Evolutionary conservation across 371 early-diverging fungal species (phyloP), one percentile per base, ranked within the genome.

Genomic region (Rhizopus stolonifer): DNA sequence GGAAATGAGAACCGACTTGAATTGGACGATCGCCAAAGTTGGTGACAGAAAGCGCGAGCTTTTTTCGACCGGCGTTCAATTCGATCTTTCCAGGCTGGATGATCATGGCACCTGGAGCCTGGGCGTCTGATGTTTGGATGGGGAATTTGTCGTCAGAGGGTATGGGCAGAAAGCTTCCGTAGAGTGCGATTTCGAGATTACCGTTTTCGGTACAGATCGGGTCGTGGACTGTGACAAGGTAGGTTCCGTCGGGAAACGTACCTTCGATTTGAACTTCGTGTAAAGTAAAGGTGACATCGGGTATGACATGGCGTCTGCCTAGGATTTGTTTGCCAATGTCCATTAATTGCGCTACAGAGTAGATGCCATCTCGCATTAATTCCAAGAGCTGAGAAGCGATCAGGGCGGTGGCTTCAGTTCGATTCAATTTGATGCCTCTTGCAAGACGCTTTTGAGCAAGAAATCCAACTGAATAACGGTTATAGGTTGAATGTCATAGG

Each of bases 1-100:
- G 96, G 69, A 83, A 95, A 75, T 96, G 96, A 0, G 92, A 92
- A 1, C 96, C 96, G 32, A 96, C 86, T 77, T 94, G 90, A 51
- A 96, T 84, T 2, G 96, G 94, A 19, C 95, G 76, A 64, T 95
- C 95, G 2, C 96, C 96, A 25, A 83, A 82, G 70, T 96, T 96
- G 21, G 86, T 88, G 10, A 96, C 94, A 4, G 75, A 79, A 6
- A 96, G 47, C 2, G 78, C 59, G 19, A 80, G 48, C 5, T 93
- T 81, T 52, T 58, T 57, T 32, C 95, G 80, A 8, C 86, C 89
- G 42, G 74, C 70, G 64, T 87, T 90, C 39, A 95, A 74, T 24
- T 69, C 67, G 40, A 96, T 84, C 6, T 66, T 71, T 15, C 86
- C 90, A 0, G 80, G 69, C 21, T 68, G 70, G 11, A 82, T 77